Conservation (phyloP, 2,329 filamentous ascomycete species). For the Clonostachys sp. region DNA sequence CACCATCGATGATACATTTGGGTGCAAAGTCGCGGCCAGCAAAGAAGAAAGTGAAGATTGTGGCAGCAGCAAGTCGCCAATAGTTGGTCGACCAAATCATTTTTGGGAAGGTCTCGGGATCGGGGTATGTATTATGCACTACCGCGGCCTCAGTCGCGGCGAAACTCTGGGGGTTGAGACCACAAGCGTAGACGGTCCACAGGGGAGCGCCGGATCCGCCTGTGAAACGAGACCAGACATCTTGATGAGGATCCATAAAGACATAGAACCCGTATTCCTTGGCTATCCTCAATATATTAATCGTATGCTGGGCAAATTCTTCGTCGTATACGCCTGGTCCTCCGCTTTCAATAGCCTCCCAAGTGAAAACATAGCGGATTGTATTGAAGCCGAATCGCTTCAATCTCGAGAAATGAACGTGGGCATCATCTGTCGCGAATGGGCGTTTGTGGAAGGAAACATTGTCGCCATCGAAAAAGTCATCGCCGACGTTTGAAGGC, state of each 20-base stretch:
- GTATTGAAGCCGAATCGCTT: conserved; percentile 93
- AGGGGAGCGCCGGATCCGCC: conserved; percentile 94
- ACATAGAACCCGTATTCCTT: conserved; percentile 92
- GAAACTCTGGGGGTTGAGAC: conserved; percentile 82
- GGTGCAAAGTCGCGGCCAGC: conserved; percentile 88
- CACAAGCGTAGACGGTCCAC: conserved; percentile 96
- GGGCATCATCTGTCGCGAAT: conserved; percentile 78
- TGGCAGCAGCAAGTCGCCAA: conserved; percentile 76
- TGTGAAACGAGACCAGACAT: conserved; percentile 94
- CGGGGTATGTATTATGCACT: conserved; percentile 88
- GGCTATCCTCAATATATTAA: conserved; percentile 75
- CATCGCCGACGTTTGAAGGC: conserved; percentile 71
- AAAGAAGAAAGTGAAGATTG: conserved; percentile 94
- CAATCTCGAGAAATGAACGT: conserved; percentile 79
- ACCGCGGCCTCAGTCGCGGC: conserved; percentile 84
- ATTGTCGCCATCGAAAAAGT: conserved; percentile 90
- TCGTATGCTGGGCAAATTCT: conserved; percentile 87
- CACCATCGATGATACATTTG: conserved; percentile 88
- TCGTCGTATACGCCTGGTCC: conserved; percentile 93
- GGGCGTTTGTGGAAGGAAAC: conserved; percentile 86
- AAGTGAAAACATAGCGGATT: conserved; percentile 94
- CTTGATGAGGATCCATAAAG: conserved; percentile 98
- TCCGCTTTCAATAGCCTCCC: conserved; percentile 95
- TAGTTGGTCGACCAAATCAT: conserved; percentile 99
- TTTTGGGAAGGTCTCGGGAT: conserved; percentile 84